These are phyloP conservation scores for Salix exigua DNA, from an alignment of 345 rosid genomes.

Conservation along the genomic window DNA sequence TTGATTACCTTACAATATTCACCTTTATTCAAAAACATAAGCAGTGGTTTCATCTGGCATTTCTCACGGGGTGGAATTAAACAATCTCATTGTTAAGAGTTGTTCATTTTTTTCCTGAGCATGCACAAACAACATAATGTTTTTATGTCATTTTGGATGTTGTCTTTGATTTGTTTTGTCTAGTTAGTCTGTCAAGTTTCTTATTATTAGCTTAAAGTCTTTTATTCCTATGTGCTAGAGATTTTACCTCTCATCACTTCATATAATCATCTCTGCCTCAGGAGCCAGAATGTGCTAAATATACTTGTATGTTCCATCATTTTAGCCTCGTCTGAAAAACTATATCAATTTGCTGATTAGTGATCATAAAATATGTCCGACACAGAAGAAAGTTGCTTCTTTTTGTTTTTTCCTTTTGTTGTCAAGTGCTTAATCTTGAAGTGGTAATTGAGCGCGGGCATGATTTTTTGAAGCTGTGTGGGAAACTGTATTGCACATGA, in stretches of 20 bases:
- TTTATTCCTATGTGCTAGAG: neutral
- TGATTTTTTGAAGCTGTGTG: slow-evolving; percentile 11
- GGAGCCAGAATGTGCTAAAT: neutral
- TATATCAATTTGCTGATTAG: neutral
- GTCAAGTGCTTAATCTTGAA: neutral
- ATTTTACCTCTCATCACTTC: neutral
- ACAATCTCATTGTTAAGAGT: neutral
- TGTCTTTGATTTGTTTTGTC: neutral
- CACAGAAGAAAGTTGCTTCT: neutral
- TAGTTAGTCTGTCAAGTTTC: neutral
- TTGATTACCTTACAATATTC: neutral
- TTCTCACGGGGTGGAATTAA: neutral
- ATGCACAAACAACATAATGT: slow-evolving; percentile 3
- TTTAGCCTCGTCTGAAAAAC: neutral
- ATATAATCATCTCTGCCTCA: neutral
- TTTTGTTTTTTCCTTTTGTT: neutral
- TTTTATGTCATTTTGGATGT: neutral
- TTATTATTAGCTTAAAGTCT: neutral
- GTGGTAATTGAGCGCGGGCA: neutral
- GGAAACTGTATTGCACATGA: slow-evolving; percentile 7
- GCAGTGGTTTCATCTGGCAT: neutral
- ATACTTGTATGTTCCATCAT: neutral
- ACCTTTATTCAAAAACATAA: neutral
- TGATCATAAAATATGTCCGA: neutral
- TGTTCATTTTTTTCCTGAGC: neutral